phyloP scores from a whole-genome alignment of 148 eudicot genomes.

The Persicaria maculosa region DNA sequence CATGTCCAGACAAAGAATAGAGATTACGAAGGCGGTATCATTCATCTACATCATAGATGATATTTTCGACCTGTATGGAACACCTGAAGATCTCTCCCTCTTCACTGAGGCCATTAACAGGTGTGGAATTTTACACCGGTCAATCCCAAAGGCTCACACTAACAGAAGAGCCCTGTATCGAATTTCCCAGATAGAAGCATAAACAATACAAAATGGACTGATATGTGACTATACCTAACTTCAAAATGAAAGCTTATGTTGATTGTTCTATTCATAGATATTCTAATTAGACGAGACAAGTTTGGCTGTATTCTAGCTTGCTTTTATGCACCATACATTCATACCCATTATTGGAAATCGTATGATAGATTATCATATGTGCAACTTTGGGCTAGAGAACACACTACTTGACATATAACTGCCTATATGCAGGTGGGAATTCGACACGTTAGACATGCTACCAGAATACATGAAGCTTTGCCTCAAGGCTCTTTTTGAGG shows the following conservation, averaged over 20 bases:
- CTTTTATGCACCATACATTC: no score
- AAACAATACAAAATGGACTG: no score
- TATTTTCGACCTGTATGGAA: conserved; percentile 58
- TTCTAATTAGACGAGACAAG: not conserved
- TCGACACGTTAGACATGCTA: conserved; percentile 23
- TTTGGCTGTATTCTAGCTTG: no score
- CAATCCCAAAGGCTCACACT: conserved; percentile 19
- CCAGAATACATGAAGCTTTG: conserved; percentile 43
- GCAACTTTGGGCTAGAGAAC: no score
- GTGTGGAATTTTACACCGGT: conserved; percentile 28
- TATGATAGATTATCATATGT: no score
- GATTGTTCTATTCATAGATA: not conserved
- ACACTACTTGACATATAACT: not conserved
- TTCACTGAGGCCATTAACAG: conserved; percentile 53
- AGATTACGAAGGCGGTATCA: conserved; percentile 48
- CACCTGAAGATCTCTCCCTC: conserved; percentile 39
- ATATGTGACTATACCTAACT: no score
- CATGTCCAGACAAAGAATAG: conserved; percentile 37
- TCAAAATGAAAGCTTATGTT: not conserved
- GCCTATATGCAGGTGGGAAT: conserved; percentile 26
- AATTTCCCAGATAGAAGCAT: no score
- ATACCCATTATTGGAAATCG: no score
- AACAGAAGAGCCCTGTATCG: no score
- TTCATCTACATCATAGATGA: conserved; percentile 64
- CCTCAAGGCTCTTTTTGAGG: conserved; percentile 35